Evolutionary conservation across 306 rosid species (phyloP).

Genomic region (Benincasa hispida): DNA sequence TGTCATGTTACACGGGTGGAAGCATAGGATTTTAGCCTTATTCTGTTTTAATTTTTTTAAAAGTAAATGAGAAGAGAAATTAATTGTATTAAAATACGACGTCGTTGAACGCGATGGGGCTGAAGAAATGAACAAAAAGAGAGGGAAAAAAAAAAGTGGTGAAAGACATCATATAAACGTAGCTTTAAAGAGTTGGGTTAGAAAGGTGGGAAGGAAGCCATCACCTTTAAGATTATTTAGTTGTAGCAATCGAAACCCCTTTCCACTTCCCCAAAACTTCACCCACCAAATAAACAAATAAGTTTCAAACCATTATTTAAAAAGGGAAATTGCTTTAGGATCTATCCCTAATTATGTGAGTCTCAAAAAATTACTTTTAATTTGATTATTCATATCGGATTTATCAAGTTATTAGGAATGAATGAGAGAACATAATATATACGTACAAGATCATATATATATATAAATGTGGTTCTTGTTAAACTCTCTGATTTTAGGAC

Average conservation of each 20-base stretch:
- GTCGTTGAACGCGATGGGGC: background rate
- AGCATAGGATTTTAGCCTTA: background rate
- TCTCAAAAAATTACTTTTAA: background rate
- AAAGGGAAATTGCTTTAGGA: background rate
- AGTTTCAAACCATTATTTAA: background rate
- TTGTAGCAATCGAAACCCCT: background rate
- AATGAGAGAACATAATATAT: no score
- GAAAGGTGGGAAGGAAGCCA: constrained; percentile 2
- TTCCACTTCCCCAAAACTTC: background rate
- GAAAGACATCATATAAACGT: constrained; percentile 2
- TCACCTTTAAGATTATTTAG: background rate
- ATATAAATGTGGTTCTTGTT: no score
- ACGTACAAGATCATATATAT: no score
- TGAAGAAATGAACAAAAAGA: background rate
- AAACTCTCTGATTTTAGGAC: no score
- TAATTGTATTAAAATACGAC: background rate
- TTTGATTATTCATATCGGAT: no score
- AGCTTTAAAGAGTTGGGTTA: constrained; percentile 7
- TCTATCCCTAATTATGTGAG: background rate
- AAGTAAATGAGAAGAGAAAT: background rate
- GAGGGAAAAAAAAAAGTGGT: background rate
- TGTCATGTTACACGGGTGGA: no score
- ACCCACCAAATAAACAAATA: background rate
- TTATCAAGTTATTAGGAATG: no score
- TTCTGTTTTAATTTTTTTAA: background rate